A percentile compares a stretch with the other conserved stretches of the same genome.
Evolutionary conservation across 768 basidiomycete species (phyloP).

Genomic region (Galerina sulciceps): DNA sequence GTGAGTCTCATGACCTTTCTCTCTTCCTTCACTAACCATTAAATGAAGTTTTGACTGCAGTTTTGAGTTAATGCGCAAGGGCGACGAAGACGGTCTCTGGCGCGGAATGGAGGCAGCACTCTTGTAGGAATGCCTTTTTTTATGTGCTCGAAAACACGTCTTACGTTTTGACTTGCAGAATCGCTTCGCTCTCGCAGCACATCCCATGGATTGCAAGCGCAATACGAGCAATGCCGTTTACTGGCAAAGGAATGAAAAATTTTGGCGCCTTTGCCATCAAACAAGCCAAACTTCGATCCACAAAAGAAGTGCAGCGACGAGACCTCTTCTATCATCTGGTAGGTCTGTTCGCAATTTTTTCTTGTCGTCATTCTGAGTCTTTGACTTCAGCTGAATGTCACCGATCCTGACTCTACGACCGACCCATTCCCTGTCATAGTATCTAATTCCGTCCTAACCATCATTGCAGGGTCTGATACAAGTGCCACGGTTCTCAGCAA

Average conservation of each 20-base stretch:
- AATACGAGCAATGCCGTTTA: slow-evolving; percentile 12
- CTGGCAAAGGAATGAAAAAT: slow-evolving; percentile 10
- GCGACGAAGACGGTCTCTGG: slow-evolving; percentile 29
- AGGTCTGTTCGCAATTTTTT: neutral
- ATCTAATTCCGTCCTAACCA: slow-evolving; percentile 26
- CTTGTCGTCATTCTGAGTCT: neutral
- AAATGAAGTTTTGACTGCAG: slow-evolving; percentile 32
- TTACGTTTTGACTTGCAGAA: neutral
- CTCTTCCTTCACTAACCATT: too few species aligned
- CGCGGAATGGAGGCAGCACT: slow-evolving; percentile 20
- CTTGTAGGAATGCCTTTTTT: slow-evolving; percentile 18
- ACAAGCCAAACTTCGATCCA: slow-evolving; percentile 24
- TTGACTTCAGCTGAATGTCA: slow-evolving; percentile 13
- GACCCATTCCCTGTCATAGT: slow-evolving; percentile 17
- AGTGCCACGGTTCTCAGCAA: slow-evolving; percentile 28
- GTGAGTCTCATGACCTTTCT: slow-evolving; percentile 18
- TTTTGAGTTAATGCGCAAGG: slow-evolving; percentile 33
- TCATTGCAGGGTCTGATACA: slow-evolving; percentile 38
- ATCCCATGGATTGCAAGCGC: slow-evolving; percentile 25
- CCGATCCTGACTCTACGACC: slow-evolving; percentile 14
- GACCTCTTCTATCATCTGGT: slow-evolving; percentile 36
- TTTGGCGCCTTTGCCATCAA: slow-evolving; percentile 20
- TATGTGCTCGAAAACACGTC: neutral
- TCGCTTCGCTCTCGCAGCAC: slow-evolving; percentile 26
- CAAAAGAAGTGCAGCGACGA: slow-evolving; percentile 15